Evolutionary conservation across 805 yeast species (phyloP).

Genomic region (Naumovozyma baii): DNA sequence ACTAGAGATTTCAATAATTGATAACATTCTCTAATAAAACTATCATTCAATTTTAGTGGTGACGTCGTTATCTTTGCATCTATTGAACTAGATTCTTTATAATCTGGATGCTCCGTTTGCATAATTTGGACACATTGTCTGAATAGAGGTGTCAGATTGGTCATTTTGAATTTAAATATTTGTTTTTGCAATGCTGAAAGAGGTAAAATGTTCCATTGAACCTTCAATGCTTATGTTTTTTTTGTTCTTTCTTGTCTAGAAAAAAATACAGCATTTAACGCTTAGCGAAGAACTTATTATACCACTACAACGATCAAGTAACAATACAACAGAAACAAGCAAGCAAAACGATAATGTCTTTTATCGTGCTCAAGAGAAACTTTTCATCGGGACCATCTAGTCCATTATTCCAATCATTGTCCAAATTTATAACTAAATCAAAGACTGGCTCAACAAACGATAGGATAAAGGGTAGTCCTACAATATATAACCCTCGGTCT

Average conservation of each 20-base stretch:
- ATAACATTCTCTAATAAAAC: constrained; percentile 25
- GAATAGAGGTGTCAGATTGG: constrained; percentile 24
- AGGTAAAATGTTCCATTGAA: no score
- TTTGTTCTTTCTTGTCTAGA: background rate
- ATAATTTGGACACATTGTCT: constrained; percentile 21
- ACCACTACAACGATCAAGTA: no score
- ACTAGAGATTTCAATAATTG: constrained; percentile 21
- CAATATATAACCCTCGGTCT: constrained; percentile 43
- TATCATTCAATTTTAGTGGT: constrained; percentile 13
- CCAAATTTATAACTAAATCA: background rate
- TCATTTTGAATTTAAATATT: constrained; percentile 11
- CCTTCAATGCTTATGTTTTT: no score
- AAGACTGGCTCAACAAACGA: background rate
- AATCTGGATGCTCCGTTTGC: constrained; percentile 8
- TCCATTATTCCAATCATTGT: background rate
- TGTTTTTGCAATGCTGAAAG: background rate
- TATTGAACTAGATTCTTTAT: background rate
- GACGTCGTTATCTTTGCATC: constrained; percentile 1
- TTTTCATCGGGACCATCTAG: background rate
- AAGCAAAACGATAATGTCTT: no score
- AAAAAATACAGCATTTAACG: background rate
- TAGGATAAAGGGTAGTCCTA: constrained; percentile 14
- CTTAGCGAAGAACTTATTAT: no score
- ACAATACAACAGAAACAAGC: no score
- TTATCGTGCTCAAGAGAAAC: no score